phyloP scores from a whole-genome alignment of 2,329 filamentous ascomycete genomes.

The Trichoderma sp. region DNA sequence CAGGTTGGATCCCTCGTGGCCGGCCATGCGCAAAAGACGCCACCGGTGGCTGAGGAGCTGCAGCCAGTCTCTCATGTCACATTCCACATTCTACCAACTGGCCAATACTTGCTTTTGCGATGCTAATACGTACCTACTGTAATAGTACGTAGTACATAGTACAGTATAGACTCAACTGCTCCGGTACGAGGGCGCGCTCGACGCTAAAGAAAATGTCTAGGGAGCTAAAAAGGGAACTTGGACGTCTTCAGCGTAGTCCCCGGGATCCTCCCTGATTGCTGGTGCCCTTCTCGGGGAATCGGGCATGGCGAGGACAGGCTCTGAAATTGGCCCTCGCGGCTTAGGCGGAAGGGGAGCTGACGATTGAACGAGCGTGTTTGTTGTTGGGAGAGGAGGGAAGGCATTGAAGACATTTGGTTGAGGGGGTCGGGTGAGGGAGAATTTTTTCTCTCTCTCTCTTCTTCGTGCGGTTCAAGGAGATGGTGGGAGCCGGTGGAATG shows the following conservation, averaged over 20 bases:
- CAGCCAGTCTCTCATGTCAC: neutral
- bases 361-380: neutral
- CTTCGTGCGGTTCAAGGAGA: neutral
- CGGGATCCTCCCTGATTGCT: slow-evolving; percentile 1
- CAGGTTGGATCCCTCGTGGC: neutral
- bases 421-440: neutral
- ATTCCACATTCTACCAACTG: neutral
- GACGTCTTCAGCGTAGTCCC: slow-evolving; percentile 7
- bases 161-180: neutral
- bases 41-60: neutral
- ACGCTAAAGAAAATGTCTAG: slow-evolving; percentile 15
- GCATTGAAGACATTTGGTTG: neutral
- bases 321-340: neutral
- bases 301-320: slow-evolving; percentile 4
- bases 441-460: neutral
- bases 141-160: no score
- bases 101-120: neutral
- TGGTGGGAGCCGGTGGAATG: neutral
- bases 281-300: neutral
- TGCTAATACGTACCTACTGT: no score
- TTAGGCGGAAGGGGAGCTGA: neutral
- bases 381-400: neutral
- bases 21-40: neutral
- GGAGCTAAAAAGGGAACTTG: slow-evolving; percentile 9
- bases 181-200: neutral